These are phyloP conservation scores for Aspergillus leporis DNA, from an alignment of 495 filamentous ascomycete species.

Conservation along the genomic window DNA sequence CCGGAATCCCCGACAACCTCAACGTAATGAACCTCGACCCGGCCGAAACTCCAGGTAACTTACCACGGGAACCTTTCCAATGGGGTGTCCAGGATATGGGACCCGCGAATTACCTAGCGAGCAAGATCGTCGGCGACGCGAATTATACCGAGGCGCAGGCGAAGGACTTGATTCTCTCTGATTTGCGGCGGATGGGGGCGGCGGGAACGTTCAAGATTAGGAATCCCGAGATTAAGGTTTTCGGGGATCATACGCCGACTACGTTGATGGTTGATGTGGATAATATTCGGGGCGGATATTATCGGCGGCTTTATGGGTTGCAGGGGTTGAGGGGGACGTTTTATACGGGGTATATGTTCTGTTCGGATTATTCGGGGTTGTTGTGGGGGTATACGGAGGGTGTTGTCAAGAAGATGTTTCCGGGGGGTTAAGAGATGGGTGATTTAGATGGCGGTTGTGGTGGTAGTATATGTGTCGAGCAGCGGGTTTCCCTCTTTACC, in stretches of 20 bases:
- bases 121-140: neutral
- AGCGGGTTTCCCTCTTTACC: no score
- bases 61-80: neutral
- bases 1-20: conserved; percentile 1
- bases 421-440: neutral
- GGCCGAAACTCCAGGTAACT: neutral
- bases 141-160: neutral
- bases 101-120: neutral
- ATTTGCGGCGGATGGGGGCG: neutral
- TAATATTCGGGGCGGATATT: neutral
- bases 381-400: conserved; percentile 2
- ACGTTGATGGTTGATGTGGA: neutral
- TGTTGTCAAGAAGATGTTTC: neutral
- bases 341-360: neutral
- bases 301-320: neutral
- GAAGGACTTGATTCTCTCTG: neutral
- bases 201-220: neutral
- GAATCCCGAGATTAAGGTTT: neutral
- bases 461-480: neutral
- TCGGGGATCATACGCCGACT: neutral
- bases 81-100: neutral
- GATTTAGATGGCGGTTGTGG: neutral
- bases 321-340: neutral
- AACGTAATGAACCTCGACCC: neutral
- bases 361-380: neutral